Conservation (phyloP, 225 moss, liverwort and hornwort species). For the Pseudoscleropodium purum region DNA sequence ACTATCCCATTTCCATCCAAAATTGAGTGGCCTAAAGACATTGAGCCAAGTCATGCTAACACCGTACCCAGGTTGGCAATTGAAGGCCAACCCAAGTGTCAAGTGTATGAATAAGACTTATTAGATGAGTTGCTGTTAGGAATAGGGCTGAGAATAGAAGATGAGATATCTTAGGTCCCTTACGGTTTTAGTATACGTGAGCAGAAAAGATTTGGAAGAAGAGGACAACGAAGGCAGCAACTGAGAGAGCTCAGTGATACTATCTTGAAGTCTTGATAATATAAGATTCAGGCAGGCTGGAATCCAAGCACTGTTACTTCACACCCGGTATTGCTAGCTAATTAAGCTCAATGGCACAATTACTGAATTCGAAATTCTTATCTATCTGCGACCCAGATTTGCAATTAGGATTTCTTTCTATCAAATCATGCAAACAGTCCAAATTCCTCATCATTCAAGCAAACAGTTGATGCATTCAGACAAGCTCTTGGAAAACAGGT, state of each 20-base stretch:
- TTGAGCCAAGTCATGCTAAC: background rate
- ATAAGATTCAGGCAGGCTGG: background rate
- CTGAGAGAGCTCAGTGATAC: background rate
- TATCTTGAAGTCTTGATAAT: background rate
- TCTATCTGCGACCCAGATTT: background rate
- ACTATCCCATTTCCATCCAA: background rate
- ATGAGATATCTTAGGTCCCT: background rate
- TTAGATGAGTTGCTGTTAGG: background rate
- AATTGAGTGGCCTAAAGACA: background rate
- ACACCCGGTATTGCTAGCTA: too few relatives aligned
- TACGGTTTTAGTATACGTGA: too few relatives aligned
- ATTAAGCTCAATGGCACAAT: too few relatives aligned
- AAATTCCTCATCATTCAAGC: background rate
- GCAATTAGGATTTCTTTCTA: background rate
- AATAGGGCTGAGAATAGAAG: background rate
- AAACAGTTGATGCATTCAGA: background rate
- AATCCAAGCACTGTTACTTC: too few relatives aligned
- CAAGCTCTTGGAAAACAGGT: background rate
- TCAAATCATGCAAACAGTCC: background rate
- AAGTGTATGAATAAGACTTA: background rate
- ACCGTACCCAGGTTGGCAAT: background rate
- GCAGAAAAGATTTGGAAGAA: slow-evolving; percentile 19
- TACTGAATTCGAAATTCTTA: background rate
- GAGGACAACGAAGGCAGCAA: background rate
- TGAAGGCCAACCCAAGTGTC: background rate